Evolutionary conservation across 441 rosid species (phyloP).

Genomic region (Gossypium schwendimanii): DNA sequence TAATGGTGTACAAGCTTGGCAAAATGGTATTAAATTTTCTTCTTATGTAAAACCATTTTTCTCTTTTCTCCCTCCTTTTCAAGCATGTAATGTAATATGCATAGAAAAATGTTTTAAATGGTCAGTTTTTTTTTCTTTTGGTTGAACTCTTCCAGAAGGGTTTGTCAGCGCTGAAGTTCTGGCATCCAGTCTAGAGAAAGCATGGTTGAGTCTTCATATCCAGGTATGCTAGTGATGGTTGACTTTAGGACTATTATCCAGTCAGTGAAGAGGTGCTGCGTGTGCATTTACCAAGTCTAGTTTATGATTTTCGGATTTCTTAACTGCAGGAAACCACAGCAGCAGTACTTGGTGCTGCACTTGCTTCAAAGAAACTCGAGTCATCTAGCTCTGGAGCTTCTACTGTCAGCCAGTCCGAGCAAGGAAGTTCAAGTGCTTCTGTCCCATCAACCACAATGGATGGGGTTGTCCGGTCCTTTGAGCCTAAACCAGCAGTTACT

Average conservation of each 20-base stretch:
- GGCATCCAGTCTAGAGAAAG: conserved; percentile 64
- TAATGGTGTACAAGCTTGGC: conserved; percentile 82
- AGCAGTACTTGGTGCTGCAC: conserved; percentile 57
- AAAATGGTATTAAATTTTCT: conserved; percentile 38
- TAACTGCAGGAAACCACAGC: conserved; percentile 68
- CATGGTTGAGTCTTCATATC: conserved; percentile 71
- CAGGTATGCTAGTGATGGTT: conserved; percentile 40
- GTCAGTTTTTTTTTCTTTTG: neutral
- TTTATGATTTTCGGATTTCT: neutral
- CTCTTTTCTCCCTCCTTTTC: neutral
- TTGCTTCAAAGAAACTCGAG: conserved; percentile 51
- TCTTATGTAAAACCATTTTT: neutral
- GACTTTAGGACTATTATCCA: neutral
- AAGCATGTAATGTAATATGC: neutral
- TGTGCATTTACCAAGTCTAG: neutral
- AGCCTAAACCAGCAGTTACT: conserved; percentile 21
- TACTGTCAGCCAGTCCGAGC: conserved; percentile 23
- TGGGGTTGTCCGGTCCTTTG: conserved; percentile 26
- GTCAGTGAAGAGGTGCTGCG: neutral
- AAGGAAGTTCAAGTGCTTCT: conserved; percentile 32
- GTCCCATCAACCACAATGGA: conserved; percentile 27
- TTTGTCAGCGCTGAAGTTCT: conserved; percentile 55
- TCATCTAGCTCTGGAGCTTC: conserved; percentile 36
- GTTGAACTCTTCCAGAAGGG: conserved; percentile 47
- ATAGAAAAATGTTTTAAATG: neutral